These are phyloP conservation scores for Thalassiosira sp. DNA, from an alignment of 352 stramenopile species.

Conservation along the genomic window DNA sequence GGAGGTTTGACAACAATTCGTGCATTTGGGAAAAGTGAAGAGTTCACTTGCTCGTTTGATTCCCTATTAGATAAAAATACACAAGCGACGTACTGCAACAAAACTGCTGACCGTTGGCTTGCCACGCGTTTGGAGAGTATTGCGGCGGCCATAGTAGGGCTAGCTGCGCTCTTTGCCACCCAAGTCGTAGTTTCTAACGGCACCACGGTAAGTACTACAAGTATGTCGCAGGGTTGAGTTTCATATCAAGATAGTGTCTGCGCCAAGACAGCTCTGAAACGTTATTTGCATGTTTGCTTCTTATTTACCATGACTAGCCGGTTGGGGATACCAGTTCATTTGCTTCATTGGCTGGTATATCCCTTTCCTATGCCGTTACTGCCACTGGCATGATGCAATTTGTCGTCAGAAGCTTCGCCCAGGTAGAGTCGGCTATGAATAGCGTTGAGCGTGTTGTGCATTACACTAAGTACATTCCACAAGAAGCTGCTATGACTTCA, in stretches of 20 bases:
- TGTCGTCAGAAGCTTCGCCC: conserved; percentile 67
- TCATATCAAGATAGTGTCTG: too few relatives aligned
- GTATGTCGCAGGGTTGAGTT: too few relatives aligned
- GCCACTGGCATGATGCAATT: conserved; percentile 78
- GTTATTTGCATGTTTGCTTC: too few relatives aligned
- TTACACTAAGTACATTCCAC: conserved; percentile 83
- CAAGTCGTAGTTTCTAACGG: conserved; percentile 58
- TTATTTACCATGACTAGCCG: too few relatives aligned
- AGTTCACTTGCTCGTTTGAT: conserved; percentile 72
- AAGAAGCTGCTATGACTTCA: conserved; percentile 72
- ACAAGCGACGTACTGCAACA: conserved; percentile 63
- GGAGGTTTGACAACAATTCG: conserved; percentile 71
- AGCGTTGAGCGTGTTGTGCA: conserved; percentile 85
- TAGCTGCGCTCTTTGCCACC: conserved; percentile 67
- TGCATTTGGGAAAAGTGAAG: conserved; percentile 69
- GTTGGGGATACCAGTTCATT: conserved; percentile 52
- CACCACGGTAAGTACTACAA: too few relatives aligned
- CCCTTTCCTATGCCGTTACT: conserved; percentile 72
- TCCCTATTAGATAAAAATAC: conserved; percentile 73
- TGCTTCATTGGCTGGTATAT: conserved; percentile 82
- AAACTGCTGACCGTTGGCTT: conserved; percentile 80
- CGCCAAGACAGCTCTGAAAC: too few relatives aligned
- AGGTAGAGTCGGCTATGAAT: conserved; percentile 82
- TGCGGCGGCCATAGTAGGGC: conserved; percentile 62
- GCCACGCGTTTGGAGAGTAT: conserved; percentile 77